Conservation (phyloP, 1,139 yeast species). For the Debaryomyces nepalensis region DNA sequence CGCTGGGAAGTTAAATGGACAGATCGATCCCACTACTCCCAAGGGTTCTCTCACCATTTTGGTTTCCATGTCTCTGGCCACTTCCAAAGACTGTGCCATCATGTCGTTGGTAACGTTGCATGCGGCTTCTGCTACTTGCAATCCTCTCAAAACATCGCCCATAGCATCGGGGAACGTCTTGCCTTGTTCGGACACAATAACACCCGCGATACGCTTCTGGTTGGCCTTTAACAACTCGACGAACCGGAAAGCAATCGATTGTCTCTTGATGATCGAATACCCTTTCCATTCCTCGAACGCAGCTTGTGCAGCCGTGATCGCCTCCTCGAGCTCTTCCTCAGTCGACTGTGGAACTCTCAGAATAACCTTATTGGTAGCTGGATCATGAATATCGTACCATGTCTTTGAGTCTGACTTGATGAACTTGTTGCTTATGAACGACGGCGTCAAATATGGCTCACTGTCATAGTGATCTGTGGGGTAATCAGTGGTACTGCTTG, state of each 20-base stretch:
- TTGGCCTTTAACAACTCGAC: slow-evolving; percentile 68
- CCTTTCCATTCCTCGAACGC: slow-evolving; percentile 67
- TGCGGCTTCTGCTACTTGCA: slow-evolving; percentile 80
- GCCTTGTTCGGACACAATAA: slow-evolving; percentile 81
- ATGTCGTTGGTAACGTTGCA: slow-evolving; percentile 66
- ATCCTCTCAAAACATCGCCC: slow-evolving; percentile 80
- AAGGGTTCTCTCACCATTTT: slow-evolving; percentile 69
- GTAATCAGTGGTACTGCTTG: slow-evolving; percentile 38
- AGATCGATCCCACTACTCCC: slow-evolving; percentile 72
- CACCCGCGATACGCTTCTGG: slow-evolving; percentile 72
- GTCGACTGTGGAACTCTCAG: slow-evolving; percentile 77
- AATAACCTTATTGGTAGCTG: slow-evolving; percentile 72
- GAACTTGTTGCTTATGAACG: slow-evolving; percentile 62
- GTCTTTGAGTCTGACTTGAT: slow-evolving; percentile 57
- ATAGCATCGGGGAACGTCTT: slow-evolving; percentile 77
- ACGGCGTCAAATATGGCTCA: slow-evolving; percentile 54
- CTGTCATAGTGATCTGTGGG: slow-evolving; percentile 53
- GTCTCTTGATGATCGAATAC: slow-evolving; percentile 67
- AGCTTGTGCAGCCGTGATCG: slow-evolving; percentile 65
- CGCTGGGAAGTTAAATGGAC: slow-evolving; percentile 84
- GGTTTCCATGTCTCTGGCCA: slow-evolving; percentile 78
- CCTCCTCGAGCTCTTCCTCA: slow-evolving; percentile 64
- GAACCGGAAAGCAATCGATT: slow-evolving; percentile 75
- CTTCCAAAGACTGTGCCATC: slow-evolving; percentile 70
- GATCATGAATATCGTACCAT: slow-evolving; percentile 79